Evolutionary conservation across 192 early-diverging fungal species (phyloP), one percentile per base, ranked within the genome.

Genomic region (Chytriomyces confervae): DNA sequence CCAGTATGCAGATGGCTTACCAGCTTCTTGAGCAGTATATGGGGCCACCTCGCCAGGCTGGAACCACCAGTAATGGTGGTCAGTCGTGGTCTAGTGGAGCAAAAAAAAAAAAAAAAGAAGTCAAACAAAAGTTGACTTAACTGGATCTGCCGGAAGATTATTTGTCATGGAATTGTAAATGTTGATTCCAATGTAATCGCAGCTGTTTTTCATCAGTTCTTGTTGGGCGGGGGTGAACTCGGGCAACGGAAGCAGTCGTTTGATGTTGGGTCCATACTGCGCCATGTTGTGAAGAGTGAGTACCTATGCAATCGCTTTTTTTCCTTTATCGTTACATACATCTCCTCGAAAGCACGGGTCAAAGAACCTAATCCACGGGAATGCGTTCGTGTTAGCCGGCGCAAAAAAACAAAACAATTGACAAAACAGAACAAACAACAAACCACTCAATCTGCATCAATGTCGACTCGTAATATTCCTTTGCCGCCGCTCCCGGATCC

Each of bases 111-210:
- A n/a, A n/a, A 57, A n/a, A 57, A n/a, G 10, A 57, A n/a, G 10
- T 57, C 51, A 13, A 57, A 20, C 20, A 64, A 64, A 6, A 11
- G 62, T 64, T 8, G 62, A 36, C 29, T 46, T 43, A 11, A 23
- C 69, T 57, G 50, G 50, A 27, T 48, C 50, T 43, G 67, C 16
- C 7, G 51, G 50, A 46, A 72, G 20, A 45, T 45, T 62, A n/a
- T 43, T 23, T 18, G 77, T 72, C 20, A 18, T 44, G 46, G 82
- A 8, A 53, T 81, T 85, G 74, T 86, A 86, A 24, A 77, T 72
- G 78, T 86, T 86, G 47, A 84, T 65, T 24, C 70, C 83, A 62
- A 86, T 74, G 80, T 82, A 86, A 57, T 86, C 85, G 7, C 50
- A 47, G n/a, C 84, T 81, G 11, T 76, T 76, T 72, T 69, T 69